These are phyloP conservation scores for Ogataea angusta DNA, from an alignment of 805 yeast genomes.

Conservation along the genomic window DNA sequence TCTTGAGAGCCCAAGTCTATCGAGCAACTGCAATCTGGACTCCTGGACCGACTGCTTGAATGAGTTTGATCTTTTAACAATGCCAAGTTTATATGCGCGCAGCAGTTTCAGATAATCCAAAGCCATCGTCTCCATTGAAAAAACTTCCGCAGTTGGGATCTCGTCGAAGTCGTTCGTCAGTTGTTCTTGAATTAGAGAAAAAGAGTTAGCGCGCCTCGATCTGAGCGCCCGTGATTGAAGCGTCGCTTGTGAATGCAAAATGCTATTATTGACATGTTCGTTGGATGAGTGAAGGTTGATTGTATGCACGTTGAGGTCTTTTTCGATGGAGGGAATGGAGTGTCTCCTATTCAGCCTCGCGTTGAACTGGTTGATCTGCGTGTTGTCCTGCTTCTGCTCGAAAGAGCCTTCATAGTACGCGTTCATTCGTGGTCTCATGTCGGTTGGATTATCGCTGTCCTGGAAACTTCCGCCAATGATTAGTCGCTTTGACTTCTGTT, in stretches of 20 bases:
- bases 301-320: slow-evolving; percentile 32
- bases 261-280: slow-evolving; percentile 20
- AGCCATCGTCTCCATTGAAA: slow-evolving; percentile 27
- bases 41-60: slow-evolving; percentile 16
- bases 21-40: slow-evolving; percentile 19
- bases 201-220: slow-evolving; percentile 36
- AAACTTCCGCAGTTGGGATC: slow-evolving; percentile 10
- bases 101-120: slow-evolving; percentile 22
- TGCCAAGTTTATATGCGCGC: slow-evolving; percentile 18
- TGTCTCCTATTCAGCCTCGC: slow-evolving; percentile 34
- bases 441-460: slow-evolving; percentile 13
- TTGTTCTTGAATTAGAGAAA: slow-evolving; percentile 24
- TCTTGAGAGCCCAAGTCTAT: slow-evolving; percentile 14
- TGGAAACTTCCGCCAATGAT: slow-evolving; percentile 26
- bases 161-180: slow-evolving; percentile 17
- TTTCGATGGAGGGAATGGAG: slow-evolving; percentile 37
- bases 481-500: slow-evolving; percentile 20
- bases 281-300: slow-evolving; percentile 24
- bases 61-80: slow-evolving; percentile 19
- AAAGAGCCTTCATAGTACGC: slow-evolving; percentile 9
- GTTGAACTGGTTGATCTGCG: slow-evolving; percentile 21
- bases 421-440: slow-evolving; percentile 2
- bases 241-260: slow-evolving; percentile 9
- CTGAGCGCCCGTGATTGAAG: slow-evolving; percentile 4
- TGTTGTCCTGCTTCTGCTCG: slow-evolving; percentile 11